phyloP scores from a whole-genome alignment of 306 rosid genomes.

The Malus orientalis region DNA sequence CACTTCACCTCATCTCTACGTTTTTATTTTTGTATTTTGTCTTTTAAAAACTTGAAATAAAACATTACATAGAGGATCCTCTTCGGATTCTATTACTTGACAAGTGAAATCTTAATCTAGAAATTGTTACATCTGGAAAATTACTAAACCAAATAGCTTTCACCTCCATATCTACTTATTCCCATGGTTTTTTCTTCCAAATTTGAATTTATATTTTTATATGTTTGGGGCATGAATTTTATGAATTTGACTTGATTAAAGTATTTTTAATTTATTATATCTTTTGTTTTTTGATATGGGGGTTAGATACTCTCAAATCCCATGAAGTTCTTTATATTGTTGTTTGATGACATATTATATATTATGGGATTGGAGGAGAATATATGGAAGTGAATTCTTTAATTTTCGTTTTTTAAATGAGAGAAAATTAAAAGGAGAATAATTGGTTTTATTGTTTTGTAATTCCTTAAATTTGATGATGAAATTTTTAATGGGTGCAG shows the following conservation, averaged over 20 bases:
- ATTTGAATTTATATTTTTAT: background rate
- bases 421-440: background rate
- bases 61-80: background rate
- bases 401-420: background rate
- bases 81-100: background rate
- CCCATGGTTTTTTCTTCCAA: background rate
- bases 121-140: background rate
- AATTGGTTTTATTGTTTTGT: background rate
- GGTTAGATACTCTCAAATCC: background rate
- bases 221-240: background rate
- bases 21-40: too few species aligned
- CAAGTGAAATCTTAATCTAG: background rate
- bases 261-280: background rate
- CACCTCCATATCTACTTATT: background rate
- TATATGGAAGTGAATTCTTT: background rate
- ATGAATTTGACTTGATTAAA: background rate
- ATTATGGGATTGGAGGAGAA: background rate
- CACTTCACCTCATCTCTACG: background rate
- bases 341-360: background rate
- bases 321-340: background rate
- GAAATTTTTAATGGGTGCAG: conserved; percentile 15
- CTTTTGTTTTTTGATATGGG: background rate
- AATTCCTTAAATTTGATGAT: background rate
- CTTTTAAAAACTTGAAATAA: too few species aligned
- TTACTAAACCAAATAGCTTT: background rate